Evolutionary conservation across 139 green algal species (phyloP).

Genomic region (Picochlorum sp.): DNA sequence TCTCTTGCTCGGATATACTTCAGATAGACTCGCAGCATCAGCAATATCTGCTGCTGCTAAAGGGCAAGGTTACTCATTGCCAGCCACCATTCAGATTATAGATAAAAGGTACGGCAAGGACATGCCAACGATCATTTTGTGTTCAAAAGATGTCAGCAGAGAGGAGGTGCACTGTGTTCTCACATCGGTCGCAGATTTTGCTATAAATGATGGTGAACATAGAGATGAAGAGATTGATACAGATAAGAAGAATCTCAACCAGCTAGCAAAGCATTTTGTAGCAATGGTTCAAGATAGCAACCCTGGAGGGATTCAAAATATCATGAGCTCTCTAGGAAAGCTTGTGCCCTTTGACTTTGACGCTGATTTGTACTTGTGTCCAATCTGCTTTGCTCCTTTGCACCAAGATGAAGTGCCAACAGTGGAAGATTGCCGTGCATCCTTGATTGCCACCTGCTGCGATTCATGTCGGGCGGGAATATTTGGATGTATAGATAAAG

Average conservation of each 20-base stretch:
- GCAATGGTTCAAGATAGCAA: conserved; percentile 9
- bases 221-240: background rate
- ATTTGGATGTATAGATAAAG: too few species aligned
- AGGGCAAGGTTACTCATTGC: conserved; percentile 52
- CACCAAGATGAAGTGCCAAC: background rate
- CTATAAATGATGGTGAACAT: background rate
- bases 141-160: conserved; percentile 6
- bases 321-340: conserved; percentile 13
- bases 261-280: conserved; percentile 9
- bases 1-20: conserved; percentile 38
- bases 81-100: conserved; percentile 37
- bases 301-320: conserved; percentile 14
- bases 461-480: background rate
- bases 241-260: conserved; percentile 13
- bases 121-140: conserved; percentile 4
- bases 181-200: background rate
- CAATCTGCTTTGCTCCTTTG: background rate
- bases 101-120: conserved; percentile 23
- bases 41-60: conserved; percentile 51
- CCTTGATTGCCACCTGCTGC: background rate
- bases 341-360: conserved; percentile 3
- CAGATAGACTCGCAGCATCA: conserved; percentile 32
- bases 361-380: background rate
- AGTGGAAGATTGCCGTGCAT: background rate
- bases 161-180: conserved; percentile 9